Evolutionary conservation across 2,329 filamentous ascomycete genomes (phyloP), one percentile per base, ranked within the genome.

Genomic region (Didymella sp.): DNA sequence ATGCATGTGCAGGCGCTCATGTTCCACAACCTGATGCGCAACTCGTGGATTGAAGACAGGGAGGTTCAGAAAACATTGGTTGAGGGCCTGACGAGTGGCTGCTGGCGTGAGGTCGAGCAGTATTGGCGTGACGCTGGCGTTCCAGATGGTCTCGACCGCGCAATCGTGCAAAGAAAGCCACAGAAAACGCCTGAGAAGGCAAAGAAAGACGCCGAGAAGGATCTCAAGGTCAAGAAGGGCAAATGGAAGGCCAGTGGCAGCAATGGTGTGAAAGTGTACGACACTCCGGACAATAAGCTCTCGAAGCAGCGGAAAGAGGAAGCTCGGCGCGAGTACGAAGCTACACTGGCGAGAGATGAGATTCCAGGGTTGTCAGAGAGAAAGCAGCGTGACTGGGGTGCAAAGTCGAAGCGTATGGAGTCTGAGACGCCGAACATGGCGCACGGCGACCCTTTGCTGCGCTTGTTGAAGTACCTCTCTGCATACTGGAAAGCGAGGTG

Each of bases 401-500:
- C 82, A 11, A 85, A 85, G 6, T 90, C 92, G 0, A 83, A 88
- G 53, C 85, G 84, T 38, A 76, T 92, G 1, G 91, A 94, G 64
- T 84, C 84, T 21, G 89, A 88, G 0, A 82, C 83, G 24, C 85
- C 90, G 4, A 90, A 96, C 67, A 84, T 94, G 80, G 95, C 91
- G 72, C 85, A 87, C 38, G 91, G 91, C 0, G 93, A 97, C 73
- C 92, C 93, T 0, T 77, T 96, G 5, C 84, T 94, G 50, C 82
- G 88, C 21, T 80, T 98, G 4, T 81, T 98, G 69, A 89, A 89
- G 67, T 82, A 86, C 47, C 78, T 99, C n/a, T 82, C 88, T 9
- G 84, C 87, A 1, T 97, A 92, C 82, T 99, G 95, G 95, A 92
- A 88, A 72, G 89, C 92, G 67, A 84, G 88, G 30, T 99, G 96